These are phyloP conservation scores for Debaryomyces udenii DNA, from an alignment of 1,139 yeast species.

Conservation along the genomic window DNA sequence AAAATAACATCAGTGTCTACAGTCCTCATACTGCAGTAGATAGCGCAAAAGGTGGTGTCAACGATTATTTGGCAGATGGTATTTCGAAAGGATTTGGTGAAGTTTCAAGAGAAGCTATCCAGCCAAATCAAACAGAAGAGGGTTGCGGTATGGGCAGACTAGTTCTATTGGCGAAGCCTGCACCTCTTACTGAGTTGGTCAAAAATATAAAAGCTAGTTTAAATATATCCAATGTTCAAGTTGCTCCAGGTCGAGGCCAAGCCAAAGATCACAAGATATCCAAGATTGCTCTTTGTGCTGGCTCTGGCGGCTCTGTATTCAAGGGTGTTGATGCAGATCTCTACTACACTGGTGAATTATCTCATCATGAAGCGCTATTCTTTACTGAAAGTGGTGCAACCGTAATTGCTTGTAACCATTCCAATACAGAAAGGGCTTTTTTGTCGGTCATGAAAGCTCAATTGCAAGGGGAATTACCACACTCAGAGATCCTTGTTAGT, in stretches of 20 bases:
- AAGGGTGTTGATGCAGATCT: constrained; percentile 71
- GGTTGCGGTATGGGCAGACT: constrained; percentile 86
- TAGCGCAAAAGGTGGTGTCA: constrained; percentile 89
- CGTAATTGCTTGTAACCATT: constrained; percentile 81
- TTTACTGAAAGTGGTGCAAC: constrained; percentile 72
- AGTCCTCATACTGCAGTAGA: constrained; percentile 97
- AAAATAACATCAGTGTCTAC: constrained; percentile 80
- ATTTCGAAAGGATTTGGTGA: constrained; percentile 37
- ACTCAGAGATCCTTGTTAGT: constrained; percentile 51
- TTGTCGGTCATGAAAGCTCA: constrained; percentile 53
- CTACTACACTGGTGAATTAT: constrained; percentile 86
- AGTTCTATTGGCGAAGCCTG: constrained; percentile 50
- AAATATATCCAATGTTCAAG: constrained; percentile 60
- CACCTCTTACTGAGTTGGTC: constrained; percentile 50
- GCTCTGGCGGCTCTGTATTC: constrained; percentile 82
- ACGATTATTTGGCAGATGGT: constrained; percentile 83
- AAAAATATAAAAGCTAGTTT: constrained; percentile 57
- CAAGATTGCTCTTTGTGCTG: constrained; percentile 90
- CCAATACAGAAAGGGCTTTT: constrained; percentile 91
- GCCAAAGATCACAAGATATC: constrained; percentile 35
- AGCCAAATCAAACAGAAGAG: constrained; percentile 30
- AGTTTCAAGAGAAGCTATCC: constrained; percentile 30
- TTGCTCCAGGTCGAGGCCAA: constrained; percentile 50
- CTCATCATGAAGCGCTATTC: constrained; percentile 86
- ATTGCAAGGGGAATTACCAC: constrained; percentile 49